Evolutionary conservation across 257 asterid genomes (phyloP).

Genomic region (Nicotiana benthamiana): DNA sequence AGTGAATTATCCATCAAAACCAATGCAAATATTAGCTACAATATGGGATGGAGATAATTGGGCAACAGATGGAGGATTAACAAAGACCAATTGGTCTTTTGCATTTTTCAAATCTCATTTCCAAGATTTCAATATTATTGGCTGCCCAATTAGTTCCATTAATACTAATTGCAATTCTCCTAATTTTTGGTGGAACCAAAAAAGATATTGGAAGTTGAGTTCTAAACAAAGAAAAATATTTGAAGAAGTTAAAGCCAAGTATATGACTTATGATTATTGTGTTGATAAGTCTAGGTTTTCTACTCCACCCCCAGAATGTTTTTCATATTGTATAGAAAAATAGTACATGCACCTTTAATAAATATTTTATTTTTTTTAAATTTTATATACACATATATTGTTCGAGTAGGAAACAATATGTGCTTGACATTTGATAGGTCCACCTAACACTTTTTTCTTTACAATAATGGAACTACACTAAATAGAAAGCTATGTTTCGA

Average conservation of each 20-base stretch:
- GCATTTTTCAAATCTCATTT: slow-evolving; percentile 49
- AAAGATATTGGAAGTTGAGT: slow-evolving; percentile 21
- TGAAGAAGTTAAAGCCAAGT: slow-evolving; percentile 3
- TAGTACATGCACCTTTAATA: too few species aligned
- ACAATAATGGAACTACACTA: too few species aligned
- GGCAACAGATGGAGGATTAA: slow-evolving; percentile 65
- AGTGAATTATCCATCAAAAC: slow-evolving; percentile 31
- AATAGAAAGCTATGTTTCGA: too few species aligned
- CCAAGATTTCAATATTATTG: slow-evolving; percentile 31
- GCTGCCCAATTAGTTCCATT: slow-evolving; percentile 12
- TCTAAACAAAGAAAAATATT: background rate
- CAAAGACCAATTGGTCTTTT: slow-evolving; percentile 42
- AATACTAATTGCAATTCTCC: slow-evolving; percentile 14
- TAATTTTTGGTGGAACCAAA: slow-evolving; percentile 34
- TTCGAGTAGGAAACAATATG: too few species aligned
- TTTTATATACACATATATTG: too few species aligned
- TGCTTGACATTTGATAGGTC: too few species aligned
- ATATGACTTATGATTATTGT: slow-evolving; percentile 48
- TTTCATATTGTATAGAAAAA: background rate
- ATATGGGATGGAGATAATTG: slow-evolving; percentile 50
- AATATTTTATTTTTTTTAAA: too few species aligned
- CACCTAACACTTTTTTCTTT: too few species aligned
- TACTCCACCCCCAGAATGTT: slow-evolving; percentile 39
- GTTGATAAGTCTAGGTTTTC: slow-evolving; percentile 32
- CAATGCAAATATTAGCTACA: slow-evolving; percentile 46